These are phyloP conservation scores for Mucor indicus DNA, from an alignment of 371 early-diverging fungal genomes.

Conservation along the genomic window DNA sequence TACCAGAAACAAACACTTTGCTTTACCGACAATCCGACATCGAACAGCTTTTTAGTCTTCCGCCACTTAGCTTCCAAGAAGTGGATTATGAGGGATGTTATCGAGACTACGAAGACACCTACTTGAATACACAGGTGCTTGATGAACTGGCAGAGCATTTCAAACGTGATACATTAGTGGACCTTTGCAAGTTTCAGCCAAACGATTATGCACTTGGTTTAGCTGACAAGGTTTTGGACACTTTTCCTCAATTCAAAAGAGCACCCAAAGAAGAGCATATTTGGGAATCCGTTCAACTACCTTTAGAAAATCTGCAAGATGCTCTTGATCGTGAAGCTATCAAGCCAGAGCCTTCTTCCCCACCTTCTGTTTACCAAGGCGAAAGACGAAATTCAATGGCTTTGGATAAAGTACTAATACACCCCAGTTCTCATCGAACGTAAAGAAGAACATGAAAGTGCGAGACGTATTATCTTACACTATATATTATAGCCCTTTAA, in stretches of 20 bases:
- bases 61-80: constrained; percentile 8
- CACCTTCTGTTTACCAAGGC: constrained; percentile 8
- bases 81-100: constrained; percentile 12
- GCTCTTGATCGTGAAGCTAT: constrained; percentile 4
- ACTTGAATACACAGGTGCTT: constrained; percentile 18
- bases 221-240: constrained; percentile 20
- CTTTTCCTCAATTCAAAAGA: constrained; percentile 20
- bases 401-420: too few relatives aligned
- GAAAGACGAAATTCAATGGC: too few relatives aligned
- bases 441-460: too few relatives aligned
- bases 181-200: constrained; percentile 22
- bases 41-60: constrained; percentile 17
- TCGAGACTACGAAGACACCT: constrained; percentile 26
- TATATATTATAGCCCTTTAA: too few relatives aligned
- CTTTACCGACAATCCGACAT: constrained; percentile 24
- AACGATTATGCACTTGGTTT: constrained; percentile 20
- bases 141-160: constrained; percentile 13
- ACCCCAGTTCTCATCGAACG: too few relatives aligned
- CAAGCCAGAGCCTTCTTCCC: constrained; percentile 23
- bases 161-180: constrained; percentile 10
- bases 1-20: constrained; percentile 14
- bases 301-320: constrained; percentile 13
- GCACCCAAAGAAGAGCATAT: constrained; percentile 23
- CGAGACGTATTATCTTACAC: too few relatives aligned
- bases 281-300: constrained; percentile 24